These are phyloP conservation scores for Candida morakotiae DNA, from an alignment of 805 yeast species.

Conservation along the genomic window DNA sequence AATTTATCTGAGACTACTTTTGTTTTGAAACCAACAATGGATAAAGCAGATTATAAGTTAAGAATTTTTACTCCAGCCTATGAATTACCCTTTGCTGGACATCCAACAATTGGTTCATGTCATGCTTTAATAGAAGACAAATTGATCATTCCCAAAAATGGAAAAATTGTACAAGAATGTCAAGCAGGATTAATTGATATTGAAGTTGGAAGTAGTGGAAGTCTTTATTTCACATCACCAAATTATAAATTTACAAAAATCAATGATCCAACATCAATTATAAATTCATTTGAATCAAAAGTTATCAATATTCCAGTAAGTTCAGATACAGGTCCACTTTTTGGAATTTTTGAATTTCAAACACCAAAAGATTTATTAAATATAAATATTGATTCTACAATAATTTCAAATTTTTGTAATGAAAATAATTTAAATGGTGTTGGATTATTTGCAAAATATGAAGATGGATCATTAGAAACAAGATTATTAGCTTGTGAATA, in stretches of 20 bases:
- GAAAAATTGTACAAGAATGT: slow-evolving; percentile 41
- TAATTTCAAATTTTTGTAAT: slow-evolving; percentile 15
- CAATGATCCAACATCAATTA: slow-evolving; percentile 6
- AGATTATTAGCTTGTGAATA: slow-evolving; percentile 41
- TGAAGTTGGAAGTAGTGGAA: slow-evolving; percentile 13
- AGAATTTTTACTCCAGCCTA: slow-evolving; percentile 45
- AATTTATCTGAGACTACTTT: slow-evolving; percentile 59
- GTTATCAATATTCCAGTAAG: slow-evolving; percentile 19
- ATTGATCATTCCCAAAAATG: slow-evolving; percentile 20
- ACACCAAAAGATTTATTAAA: slow-evolving; percentile 27
- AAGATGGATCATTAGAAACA: slow-evolving; percentile 21
- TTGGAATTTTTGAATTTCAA: slow-evolving; percentile 37
- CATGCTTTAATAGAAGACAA: slow-evolving; percentile 41
- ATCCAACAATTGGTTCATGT: slow-evolving; percentile 56
- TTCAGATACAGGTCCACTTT: slow-evolving; percentile 43
- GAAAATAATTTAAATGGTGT: slow-evolving; percentile 27
- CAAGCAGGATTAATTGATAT: slow-evolving; percentile 39
- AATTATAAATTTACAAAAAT: slow-evolving; percentile 11
- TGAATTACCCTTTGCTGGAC: slow-evolving; percentile 63
- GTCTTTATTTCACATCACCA: slow-evolving; percentile 26
- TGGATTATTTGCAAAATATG: slow-evolving; percentile 34
- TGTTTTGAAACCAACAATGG: slow-evolving; percentile 35
- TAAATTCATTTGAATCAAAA: slow-evolving; percentile 8
- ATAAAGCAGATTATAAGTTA: slow-evolving; percentile 42
- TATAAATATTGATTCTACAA: slow-evolving; percentile 25